Evolutionary conservation across 495 filamentous ascomycete genomes (phyloP).

Genomic region (Aspergillus ostianus): DNA sequence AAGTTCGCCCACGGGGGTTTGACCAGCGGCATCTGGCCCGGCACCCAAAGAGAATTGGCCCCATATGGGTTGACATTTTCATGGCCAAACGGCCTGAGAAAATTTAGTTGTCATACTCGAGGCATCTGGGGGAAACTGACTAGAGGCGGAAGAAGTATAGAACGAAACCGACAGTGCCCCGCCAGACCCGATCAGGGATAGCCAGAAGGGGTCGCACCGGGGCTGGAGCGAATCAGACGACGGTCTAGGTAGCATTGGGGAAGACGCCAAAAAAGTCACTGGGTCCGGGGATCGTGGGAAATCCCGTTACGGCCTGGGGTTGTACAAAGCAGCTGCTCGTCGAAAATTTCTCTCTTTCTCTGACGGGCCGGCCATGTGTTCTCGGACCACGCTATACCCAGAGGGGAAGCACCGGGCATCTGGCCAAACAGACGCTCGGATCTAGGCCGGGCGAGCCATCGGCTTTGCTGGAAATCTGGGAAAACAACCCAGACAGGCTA

Average conservation of each 20-base stretch:
- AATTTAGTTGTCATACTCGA: neutral
- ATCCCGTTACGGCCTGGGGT: too few species aligned
- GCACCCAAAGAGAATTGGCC: conserved; percentile 6
- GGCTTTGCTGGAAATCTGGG: neutral
- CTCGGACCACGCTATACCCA: neutral
- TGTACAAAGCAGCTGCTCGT: too few species aligned
- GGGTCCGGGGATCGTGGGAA: too few species aligned
- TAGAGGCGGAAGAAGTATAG: neutral
- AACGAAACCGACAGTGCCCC: neutral
- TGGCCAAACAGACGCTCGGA: conserved; percentile 22
- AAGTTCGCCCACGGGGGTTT: conserved; percentile 22
- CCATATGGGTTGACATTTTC: neutral
- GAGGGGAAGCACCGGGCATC: neutral
- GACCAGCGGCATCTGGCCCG: conserved; percentile 3
- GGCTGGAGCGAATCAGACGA: neutral
- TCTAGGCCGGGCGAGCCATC: conserved; percentile 14
- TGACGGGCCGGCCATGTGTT: neutral
- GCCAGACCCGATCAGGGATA: neutral
- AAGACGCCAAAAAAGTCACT: too few species aligned
- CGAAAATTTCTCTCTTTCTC: too few species aligned
- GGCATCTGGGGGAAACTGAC: neutral
- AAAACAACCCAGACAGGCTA: neutral
- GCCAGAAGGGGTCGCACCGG: neutral
- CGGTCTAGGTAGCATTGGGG: neutral
- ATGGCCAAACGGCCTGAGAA: neutral